phyloP scores from a whole-genome alignment of 169 alveolate genomes.

The Plasmodium berghei region DNA sequence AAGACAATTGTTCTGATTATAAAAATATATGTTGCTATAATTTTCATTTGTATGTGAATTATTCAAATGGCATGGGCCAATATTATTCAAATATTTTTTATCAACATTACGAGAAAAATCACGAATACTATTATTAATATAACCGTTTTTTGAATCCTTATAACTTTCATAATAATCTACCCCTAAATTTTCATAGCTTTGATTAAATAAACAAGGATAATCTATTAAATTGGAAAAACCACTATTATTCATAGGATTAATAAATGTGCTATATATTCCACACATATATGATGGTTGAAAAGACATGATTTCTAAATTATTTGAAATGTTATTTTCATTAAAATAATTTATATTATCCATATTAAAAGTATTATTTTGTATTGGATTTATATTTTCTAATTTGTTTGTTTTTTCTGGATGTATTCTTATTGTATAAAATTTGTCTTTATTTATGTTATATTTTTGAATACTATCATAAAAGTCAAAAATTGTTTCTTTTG shows the following conservation, averaged over 20 bases:
- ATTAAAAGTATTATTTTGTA: not conserved
- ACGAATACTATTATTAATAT: not conserved
- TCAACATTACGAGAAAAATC: not conserved
- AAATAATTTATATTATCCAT: not conserved
- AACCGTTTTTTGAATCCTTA: not conserved
- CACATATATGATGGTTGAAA: not conserved
- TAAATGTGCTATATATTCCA: not conserved
- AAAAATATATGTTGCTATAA: not conserved
- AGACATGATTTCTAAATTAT: not conserved
- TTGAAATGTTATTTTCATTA: not conserved
- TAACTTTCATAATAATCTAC: not conserved
- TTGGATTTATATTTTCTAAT: not conserved
- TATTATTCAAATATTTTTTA: not conserved
- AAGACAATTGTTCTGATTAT: constrained; percentile 4
- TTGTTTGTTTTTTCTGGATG: not conserved
- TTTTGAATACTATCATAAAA: constrained; percentile 15
- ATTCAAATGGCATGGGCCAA: not conserved
- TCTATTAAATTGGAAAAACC: not conserved
- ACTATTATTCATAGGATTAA: not conserved
- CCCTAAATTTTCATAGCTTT: not conserved
- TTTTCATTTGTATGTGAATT: not conserved
- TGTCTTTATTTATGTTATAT: not conserved
- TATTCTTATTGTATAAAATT: not conserved
- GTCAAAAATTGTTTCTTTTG: constrained; percentile 27
- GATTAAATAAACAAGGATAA: not conserved